These are phyloP conservation scores for Phycomyces blakesleeanus DNA, from an alignment of 192 early-diverging fungal species.

Conservation along the genomic window DNA sequence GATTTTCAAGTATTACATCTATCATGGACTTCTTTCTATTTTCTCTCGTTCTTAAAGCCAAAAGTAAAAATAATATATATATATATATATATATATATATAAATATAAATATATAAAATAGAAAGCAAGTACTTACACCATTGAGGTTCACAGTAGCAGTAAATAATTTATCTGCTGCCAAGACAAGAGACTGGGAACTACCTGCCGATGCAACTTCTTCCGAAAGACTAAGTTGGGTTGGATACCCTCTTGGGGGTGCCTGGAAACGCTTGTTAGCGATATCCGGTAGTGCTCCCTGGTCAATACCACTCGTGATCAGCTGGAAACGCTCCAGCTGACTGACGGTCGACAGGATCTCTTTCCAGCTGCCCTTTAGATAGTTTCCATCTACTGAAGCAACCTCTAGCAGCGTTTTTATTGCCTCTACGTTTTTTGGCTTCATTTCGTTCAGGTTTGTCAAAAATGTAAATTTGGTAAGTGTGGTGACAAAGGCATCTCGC, in stretches of 20 bases:
- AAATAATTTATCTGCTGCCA: slow-evolving; percentile 85
- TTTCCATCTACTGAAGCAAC: slow-evolving; percentile 68
- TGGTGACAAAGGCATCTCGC: slow-evolving; percentile 88
- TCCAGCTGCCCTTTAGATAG: slow-evolving; percentile 67
- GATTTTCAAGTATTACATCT: background rate
- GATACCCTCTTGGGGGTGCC: background rate
- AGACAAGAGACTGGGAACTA: slow-evolving; percentile 66
- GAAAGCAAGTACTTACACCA: slow-evolving; percentile 45
- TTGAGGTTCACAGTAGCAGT: slow-evolving; percentile 74
- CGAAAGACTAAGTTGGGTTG: slow-evolving; percentile 20
- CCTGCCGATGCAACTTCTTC: slow-evolving; percentile 52
- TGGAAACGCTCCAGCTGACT: slow-evolving; percentile 88
- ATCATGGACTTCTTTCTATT: too few species aligned
- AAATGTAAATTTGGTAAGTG: slow-evolving; percentile 83
- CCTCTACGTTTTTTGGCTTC: slow-evolving; percentile 88
- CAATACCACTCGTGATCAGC: slow-evolving; percentile 59
- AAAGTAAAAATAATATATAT: too few species aligned
- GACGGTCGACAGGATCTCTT: slow-evolving; percentile 78
- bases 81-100: too few species aligned
- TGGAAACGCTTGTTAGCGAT: slow-evolving; percentile 15
- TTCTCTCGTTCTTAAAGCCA: too few species aligned
- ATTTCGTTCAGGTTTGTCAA: slow-evolving; percentile 82
- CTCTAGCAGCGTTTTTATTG: slow-evolving; percentile 80
- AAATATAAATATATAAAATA: too few species aligned
- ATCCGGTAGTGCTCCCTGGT: slow-evolving; percentile 33